These are phyloP conservation scores for Penicillium coffeae DNA, from an alignment of 495 filamentous ascomycete genomes.

Conservation along the genomic window DNA sequence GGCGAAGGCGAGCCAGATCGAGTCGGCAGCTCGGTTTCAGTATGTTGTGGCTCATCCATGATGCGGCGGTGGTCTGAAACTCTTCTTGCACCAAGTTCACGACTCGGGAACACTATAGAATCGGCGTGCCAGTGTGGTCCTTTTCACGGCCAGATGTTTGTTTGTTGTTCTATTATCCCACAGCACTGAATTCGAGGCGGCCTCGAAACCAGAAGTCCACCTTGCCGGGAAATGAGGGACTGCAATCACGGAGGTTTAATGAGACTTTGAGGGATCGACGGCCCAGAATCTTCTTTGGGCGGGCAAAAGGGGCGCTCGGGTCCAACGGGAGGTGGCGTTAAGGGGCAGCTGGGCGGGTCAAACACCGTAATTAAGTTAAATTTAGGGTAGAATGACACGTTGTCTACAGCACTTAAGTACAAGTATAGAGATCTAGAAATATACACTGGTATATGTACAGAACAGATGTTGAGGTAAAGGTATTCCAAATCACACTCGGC, in stretches of 20 bases:
- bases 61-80: slow-evolving; percentile 10
- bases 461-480: too few species aligned
- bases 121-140: neutral
- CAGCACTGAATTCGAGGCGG: too few species aligned
- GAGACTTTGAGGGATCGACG: slow-evolving; percentile 24
- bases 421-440: neutral
- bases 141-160: neutral
- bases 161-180: neutral
- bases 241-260: slow-evolving; percentile 22
- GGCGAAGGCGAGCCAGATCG: slow-evolving; percentile 57
- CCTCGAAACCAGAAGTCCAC: slow-evolving; percentile 10
- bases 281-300: slow-evolving; percentile 27
- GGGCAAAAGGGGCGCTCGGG: slow-evolving; percentile 19
- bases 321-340: neutral
- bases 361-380: neutral
- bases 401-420: neutral
- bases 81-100: slow-evolving; percentile 13
- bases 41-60: slow-evolving; percentile 34
- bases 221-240: slow-evolving; percentile 5
- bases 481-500: too few species aligned
- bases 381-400: neutral
- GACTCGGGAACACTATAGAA: neutral
- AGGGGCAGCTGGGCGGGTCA: slow-evolving; percentile 17
- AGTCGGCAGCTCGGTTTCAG: slow-evolving; percentile 27
- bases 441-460: too few species aligned